Evolutionary conservation across 2,329 filamentous ascomycete genomes (phyloP).

Genomic region (Aspergillus awamori): DNA sequence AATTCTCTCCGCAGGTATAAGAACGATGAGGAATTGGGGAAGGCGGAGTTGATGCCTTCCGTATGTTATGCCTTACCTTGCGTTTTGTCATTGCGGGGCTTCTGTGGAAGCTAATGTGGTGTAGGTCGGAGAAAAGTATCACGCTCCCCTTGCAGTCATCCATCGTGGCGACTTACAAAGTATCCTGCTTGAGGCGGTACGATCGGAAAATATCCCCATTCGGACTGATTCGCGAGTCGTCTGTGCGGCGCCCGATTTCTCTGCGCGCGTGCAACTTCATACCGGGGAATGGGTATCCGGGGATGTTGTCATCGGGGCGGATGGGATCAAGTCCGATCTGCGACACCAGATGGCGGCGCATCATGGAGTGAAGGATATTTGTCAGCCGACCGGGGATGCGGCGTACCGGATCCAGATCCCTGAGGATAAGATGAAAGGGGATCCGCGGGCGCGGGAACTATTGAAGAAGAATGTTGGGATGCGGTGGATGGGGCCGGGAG

Average conservation of each 20-base stretch:
- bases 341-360: constrained; percentile 7
- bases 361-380: not conserved
- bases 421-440: not conserved
- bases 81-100: not conserved
- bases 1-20: not conserved
- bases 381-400: constrained; percentile 1
- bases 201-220: not conserved
- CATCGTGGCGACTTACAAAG: not conserved
- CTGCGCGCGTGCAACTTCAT: not conserved
- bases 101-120: not conserved
- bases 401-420: constrained; percentile 1
- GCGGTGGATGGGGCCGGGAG: constrained; percentile 4
- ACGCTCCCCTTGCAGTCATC: not conserved
- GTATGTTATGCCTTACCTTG: not conserved
- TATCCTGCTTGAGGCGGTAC: not conserved
- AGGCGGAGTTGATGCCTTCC: not conserved
- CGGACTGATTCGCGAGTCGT: not conserved
- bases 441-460: not conserved
- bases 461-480: not conserved
- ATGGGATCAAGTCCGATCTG: constrained; percentile 3
- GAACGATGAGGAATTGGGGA: not conserved
- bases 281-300: not conserved
- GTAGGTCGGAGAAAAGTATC: not conserved
- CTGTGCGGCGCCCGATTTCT: not conserved
- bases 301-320: not conserved